Evolutionary conservation across 75 land plant genomes (phyloP).

Genomic region (Pinus tabuliformis): DNA sequence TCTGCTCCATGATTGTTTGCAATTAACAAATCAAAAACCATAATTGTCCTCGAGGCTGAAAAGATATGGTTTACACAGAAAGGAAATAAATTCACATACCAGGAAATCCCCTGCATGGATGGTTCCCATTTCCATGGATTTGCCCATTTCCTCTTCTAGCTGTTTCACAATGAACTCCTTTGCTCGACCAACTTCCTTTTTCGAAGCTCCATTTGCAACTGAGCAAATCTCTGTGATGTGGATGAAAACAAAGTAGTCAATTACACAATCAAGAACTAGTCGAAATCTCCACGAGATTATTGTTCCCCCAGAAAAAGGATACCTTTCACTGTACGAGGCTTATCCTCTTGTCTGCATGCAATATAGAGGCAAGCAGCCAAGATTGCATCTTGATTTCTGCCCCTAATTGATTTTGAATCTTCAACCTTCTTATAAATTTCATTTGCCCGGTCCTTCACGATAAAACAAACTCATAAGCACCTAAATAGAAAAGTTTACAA

Average conservation of each 20-base stretch:
- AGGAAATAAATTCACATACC: slow-evolving; percentile 36
- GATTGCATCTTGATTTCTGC: slow-evolving; percentile 96
- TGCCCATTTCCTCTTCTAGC: slow-evolving; percentile 83
- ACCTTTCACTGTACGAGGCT: slow-evolving; percentile 95
- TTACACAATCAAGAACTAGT: not conserved
- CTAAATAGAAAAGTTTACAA: no score
- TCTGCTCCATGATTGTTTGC: not conserved
- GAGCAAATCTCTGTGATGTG: slow-evolving; percentile 76
- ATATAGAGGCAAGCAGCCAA: slow-evolving; percentile 97
- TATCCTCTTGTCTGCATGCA: slow-evolving; percentile 95
- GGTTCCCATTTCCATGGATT: slow-evolving; percentile 91
- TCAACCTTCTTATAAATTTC: slow-evolving; percentile 97
- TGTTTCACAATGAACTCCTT: slow-evolving; percentile 94
- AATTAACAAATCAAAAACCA: not conserved
- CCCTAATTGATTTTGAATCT: slow-evolving; percentile 85
- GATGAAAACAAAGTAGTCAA: not conserved
- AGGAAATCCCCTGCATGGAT: slow-evolving; percentile 95
- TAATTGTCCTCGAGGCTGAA: not conserved
- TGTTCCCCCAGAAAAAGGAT: not conserved
- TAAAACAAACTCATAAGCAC: slow-evolving; percentile 7
- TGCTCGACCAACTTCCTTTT: slow-evolving; percentile 96
- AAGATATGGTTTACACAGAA: not conserved
- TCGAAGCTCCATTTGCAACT: slow-evolving; percentile 95
- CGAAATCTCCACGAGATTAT: not conserved
- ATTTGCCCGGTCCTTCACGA: slow-evolving; percentile 85